These are phyloP conservation scores for Apiospora hydei DNA, from an alignment of 2,329 filamentous ascomycete species.

Conservation along the genomic window DNA sequence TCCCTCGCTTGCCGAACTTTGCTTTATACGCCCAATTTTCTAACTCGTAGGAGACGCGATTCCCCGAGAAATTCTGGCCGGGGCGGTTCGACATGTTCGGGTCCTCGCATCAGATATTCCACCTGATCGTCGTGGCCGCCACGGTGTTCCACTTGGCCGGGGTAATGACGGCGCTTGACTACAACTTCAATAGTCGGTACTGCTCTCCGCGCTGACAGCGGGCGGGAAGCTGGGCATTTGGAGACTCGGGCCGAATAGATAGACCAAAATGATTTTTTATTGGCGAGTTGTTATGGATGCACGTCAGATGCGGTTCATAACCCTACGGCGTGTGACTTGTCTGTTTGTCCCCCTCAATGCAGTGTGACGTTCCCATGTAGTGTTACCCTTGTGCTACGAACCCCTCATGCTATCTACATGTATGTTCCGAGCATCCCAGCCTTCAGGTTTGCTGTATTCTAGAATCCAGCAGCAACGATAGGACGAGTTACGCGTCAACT, in stretches of 20 bases:
- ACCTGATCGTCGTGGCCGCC: conserved; percentile 52
- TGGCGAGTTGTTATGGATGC: conserved; percentile 7
- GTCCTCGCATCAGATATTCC: conserved; percentile 55
- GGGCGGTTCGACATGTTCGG: conserved; percentile 53
- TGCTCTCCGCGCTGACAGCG: conserved; percentile 1
- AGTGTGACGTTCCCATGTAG: conserved; percentile 5
- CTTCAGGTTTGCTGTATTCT: not conserved
- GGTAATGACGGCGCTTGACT: conserved; percentile 38
- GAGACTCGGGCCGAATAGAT: conserved; percentile 16
- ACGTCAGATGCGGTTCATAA: conserved; percentile 12
- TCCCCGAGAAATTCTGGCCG: conserved; percentile 51
- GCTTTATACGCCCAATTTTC: conserved; percentile 24
- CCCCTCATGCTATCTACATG: not conserved
- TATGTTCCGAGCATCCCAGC: not conserved
- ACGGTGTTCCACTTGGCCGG: conserved; percentile 48
- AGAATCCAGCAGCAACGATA: not conserved
- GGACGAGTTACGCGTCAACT: not conserved
- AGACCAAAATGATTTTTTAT: conserved; percentile 3
- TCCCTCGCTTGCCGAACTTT: not conserved
- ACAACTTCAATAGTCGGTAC: conserved; percentile 26
- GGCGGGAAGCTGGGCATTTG: conserved; percentile 6
- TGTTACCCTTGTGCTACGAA: not conserved
- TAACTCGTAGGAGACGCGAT: conserved; percentile 43
- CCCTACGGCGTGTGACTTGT: conserved; percentile 4
- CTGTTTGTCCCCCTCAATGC: not conserved